phyloP scores from a whole-genome alignment of 2,329 filamentous ascomycete species.

The Teratosphaeria zuluensis region DNA sequence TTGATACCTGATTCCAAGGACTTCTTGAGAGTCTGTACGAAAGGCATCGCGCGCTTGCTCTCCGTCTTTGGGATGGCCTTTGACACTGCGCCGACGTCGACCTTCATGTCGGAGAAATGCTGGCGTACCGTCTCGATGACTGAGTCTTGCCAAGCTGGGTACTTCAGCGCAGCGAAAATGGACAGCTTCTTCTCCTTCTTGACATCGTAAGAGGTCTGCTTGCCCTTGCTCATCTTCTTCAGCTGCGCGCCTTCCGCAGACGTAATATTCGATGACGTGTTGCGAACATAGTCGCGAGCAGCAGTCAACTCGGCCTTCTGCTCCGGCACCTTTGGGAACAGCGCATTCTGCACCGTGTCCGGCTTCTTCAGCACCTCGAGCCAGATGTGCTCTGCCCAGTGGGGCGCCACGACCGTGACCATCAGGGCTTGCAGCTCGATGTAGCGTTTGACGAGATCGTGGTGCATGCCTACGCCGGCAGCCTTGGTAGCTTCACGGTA shows the following conservation, averaged over 20 bases:
- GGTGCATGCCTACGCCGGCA: conserved; percentile 77
- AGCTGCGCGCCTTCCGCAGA: conserved; percentile 72
- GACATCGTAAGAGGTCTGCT: conserved; percentile 73
- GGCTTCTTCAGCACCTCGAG: conserved; percentile 74
- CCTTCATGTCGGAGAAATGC: conserved; percentile 53
- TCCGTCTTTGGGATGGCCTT: conserved; percentile 74
- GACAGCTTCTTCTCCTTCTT: conserved; percentile 86
- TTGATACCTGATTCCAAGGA: conserved; percentile 56
- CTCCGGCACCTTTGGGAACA: conserved; percentile 60
- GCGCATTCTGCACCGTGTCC: conserved; percentile 66
- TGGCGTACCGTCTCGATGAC: conserved; percentile 72
- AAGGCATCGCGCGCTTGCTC: conserved; percentile 98
- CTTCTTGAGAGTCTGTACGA: conserved; percentile 79
- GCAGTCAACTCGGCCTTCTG: conserved; percentile 61
- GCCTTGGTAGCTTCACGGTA: conserved; percentile 76
- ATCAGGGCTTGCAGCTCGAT: conserved; percentile 79
- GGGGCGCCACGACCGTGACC: conserved; percentile 74
- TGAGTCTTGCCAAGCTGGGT: conserved; percentile 84
- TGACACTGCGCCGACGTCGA: conserved; percentile 74
- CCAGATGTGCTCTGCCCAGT: conserved; percentile 94
- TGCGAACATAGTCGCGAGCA: conserved; percentile 71
- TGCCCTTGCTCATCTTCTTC: conserved; percentile 91
- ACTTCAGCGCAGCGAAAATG: conserved; percentile 70
- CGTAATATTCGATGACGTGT: conserved; percentile 67
- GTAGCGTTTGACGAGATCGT: conserved; percentile 67